phyloP scores from a whole-genome alignment of 805 yeast species.

The Nakazawaea ishiwadae region DNA sequence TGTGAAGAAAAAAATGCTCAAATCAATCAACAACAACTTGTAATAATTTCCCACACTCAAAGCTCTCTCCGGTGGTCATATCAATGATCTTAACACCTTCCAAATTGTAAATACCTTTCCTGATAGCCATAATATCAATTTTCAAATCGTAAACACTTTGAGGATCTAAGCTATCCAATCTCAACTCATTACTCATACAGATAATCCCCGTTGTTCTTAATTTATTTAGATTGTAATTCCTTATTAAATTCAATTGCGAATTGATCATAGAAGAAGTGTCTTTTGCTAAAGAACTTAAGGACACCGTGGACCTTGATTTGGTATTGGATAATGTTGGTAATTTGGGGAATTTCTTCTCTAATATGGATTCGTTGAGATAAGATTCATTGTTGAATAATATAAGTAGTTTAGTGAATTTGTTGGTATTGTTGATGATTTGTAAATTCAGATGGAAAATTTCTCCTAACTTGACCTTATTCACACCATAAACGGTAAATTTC shows the following conservation, averaged over 20 bases:
- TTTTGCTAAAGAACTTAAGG: constrained; percentile 21
- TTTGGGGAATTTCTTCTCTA: constrained; percentile 31
- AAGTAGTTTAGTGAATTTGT: constrained; percentile 46
- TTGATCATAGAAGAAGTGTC: constrained; percentile 23
- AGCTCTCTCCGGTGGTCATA: constrained; percentile 55
- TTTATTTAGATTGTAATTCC: constrained; percentile 32
- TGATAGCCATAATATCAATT: constrained; percentile 54
- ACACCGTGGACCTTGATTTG: constrained; percentile 7
- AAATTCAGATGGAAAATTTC: constrained; percentile 57
- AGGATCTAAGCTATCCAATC: constrained; percentile 58
- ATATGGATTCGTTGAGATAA: constrained; percentile 24
- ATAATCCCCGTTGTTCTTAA: constrained; percentile 52
- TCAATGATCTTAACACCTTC: constrained; percentile 67
- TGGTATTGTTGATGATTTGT: constrained; percentile 59
- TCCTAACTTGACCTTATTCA: constrained; percentile 56
- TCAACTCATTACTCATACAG: constrained; percentile 59
- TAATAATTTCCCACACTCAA: constrained; percentile 65
- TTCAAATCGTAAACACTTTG: constrained; percentile 62
- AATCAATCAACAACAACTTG: constrained; percentile 52
- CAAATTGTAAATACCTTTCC: constrained; percentile 59
- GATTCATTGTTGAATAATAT: constrained; percentile 35
- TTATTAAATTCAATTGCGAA: constrained; percentile 26
- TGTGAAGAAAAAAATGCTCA: too few relatives aligned
- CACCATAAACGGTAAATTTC: constrained; percentile 57
- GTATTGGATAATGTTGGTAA: constrained; percentile 19